These are phyloP conservation scores for Sclerotinia spermophila DNA, from an alignment of 2,329 filamentous ascomycete genomes.

Conservation along the genomic window DNA sequence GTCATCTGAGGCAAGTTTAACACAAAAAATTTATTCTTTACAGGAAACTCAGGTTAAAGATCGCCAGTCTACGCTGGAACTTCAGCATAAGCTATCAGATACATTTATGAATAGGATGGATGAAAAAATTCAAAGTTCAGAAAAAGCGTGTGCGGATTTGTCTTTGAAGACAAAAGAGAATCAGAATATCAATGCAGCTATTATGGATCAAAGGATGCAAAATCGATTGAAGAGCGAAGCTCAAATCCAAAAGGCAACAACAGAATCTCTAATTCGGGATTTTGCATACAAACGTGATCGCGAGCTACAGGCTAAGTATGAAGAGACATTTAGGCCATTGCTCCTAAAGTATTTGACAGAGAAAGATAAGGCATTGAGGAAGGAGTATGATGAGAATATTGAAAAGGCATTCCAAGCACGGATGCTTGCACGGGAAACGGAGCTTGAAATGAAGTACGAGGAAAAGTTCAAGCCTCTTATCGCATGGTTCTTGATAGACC, in stretches of 20 bases:
- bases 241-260: not conserved
- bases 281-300: constrained; percentile 4
- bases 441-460: constrained; percentile 16
- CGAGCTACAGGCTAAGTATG: constrained; percentile 12
- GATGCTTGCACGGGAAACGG: not conserved
- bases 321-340: constrained; percentile 14
- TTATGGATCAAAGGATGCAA: not conserved
- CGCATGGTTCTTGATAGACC: constrained; percentile 1
- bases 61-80: not conserved
- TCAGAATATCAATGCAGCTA: not conserved
- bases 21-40: not conserved
- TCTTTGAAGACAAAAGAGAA: not conserved
- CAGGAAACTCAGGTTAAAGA: not conserved
- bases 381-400: constrained; percentile 1
- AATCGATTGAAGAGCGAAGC: not conserved
- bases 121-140: not conserved
- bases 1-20: not conserved
- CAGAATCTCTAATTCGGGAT: not conserved
- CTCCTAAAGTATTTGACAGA: not conserved
- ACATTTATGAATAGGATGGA: not conserved
- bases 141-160: not conserved
- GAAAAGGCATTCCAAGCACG: not conserved
- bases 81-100: not conserved
- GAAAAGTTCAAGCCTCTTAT: constrained; percentile 12
- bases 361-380: constrained; percentile 3